Evolutionary conservation across 768 basidiomycete species (phyloP).

Genomic region (Tricholoma sp.): DNA sequence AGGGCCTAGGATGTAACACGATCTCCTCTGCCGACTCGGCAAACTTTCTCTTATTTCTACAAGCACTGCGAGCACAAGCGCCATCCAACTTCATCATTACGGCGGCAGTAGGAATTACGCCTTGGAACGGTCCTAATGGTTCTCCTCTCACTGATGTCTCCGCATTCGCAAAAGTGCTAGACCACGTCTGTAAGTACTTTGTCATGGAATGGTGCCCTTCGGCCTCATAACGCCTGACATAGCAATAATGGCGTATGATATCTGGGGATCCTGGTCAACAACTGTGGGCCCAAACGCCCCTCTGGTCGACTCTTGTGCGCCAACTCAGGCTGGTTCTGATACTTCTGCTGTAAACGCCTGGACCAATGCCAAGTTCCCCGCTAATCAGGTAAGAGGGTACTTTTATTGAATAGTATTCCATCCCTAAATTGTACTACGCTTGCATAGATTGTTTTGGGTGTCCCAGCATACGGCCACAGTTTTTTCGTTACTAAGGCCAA

Average conservation of each 20-base stretch:
- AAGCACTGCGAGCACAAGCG: conserved; percentile 53
- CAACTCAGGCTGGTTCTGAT: conserved; percentile 63
- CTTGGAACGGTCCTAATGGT: conserved; percentile 46
- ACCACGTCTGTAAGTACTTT: conserved; percentile 32
- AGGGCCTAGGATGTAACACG: conserved; percentile 69
- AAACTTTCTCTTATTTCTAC: conserved; percentile 76
- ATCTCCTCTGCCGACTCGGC: conserved; percentile 56
- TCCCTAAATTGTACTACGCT: neutral
- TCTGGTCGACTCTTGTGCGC: conserved; percentile 64
- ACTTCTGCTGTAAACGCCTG: conserved; percentile 67
- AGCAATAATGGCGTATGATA: conserved; percentile 64
- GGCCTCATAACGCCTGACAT: neutral
- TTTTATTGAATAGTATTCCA: neutral
- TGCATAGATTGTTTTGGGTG: conserved; percentile 64
- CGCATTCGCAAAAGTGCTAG: conserved; percentile 61
- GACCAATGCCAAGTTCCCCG: conserved; percentile 73
- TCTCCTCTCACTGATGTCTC: conserved; percentile 64
- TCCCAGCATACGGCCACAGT: conserved; percentile 77
- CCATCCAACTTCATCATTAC: conserved; percentile 52
- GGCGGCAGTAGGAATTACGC: conserved; percentile 37
- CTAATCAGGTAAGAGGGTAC: conserved; percentile 24
- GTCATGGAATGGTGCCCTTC: neutral
- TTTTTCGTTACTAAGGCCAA: conserved; percentile 39
- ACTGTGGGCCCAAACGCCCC: conserved; percentile 82
- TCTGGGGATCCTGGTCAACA: conserved; percentile 44